A percentile compares a stretch with the other conserved stretches of the same genome.
Evolutionary conservation across 306 rosid species (phyloP).

Genomic region (Dicorynia guianensis): DNA sequence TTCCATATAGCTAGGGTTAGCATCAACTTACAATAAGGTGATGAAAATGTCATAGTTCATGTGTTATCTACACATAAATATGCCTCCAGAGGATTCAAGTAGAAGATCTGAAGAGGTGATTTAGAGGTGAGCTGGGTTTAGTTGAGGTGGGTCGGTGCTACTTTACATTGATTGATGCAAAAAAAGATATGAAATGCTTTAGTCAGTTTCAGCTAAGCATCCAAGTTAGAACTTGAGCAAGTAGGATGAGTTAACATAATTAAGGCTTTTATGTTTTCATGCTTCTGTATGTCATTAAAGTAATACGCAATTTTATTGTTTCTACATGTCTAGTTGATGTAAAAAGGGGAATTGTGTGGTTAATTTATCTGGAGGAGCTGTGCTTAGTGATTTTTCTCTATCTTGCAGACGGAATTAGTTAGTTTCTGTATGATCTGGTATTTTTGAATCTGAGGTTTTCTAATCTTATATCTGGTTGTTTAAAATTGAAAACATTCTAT

Average conservation of each 20-base stretch:
- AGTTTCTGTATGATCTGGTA: conserved; percentile 1
- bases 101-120: conserved; percentile 14
- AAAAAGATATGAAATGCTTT: conserved; percentile 1
- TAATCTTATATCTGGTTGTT: not conserved
- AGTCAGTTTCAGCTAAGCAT: conserved; percentile 18
- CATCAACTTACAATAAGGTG: not conserved
- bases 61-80: not conserved
- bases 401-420: conserved; percentile 1
- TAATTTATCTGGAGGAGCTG: no score
- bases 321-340: no score
- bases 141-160: conserved; percentile 12
- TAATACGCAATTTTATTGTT: not conserved
- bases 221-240: conserved; percentile 9
- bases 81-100: not conserved
- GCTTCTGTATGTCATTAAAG: not conserved
- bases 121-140: conserved; percentile 16
- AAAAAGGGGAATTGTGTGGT: no score
- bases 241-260: no score
- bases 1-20: not conserved
- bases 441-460: not conserved
- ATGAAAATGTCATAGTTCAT: not conserved
- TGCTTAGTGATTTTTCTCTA: conserved; percentile 2
- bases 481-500: not conserved
- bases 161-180: not conserved
- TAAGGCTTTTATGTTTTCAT: not conserved